Evolutionary conservation across 208 protist species (phyloP), one percentile per base, ranked within the genome.

Genomic region (Trypanosoma theileri): DNA sequence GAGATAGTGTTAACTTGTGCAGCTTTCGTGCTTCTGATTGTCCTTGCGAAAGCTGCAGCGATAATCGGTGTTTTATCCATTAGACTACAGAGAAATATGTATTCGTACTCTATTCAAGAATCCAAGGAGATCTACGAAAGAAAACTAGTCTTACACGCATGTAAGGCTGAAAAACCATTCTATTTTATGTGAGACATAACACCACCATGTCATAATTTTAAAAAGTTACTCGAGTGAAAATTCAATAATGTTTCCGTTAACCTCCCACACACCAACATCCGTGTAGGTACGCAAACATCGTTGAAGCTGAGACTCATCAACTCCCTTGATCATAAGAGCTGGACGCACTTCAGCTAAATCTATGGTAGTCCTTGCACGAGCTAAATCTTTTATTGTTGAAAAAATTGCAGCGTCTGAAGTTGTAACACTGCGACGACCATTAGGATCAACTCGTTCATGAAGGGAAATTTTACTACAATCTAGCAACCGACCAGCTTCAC

Each of bases 391-490:
- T 41, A 95, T 88, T 10, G 77, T 78, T 11, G 89, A 86, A 61
- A 92, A 95, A 50, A 95, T 91, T 42, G 81, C 79, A 26, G 86
- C 89, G 60, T 92, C 86, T 4, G 89, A 92, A 44, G 86, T 92
- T 46, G 86, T 90, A 16, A 92, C 75, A 24, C 53, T 63, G 13
- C 86, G 76, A 26, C 80, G 73, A 12, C 54, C 71, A 69, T 83
- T 81, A 44, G 77, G 73, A 4, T 73, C 71, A 1, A 81, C 79
- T 44, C 77, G 48, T 58, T 91, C 82, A 54, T 94, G 83, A 11
- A 95, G 73, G 22, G 86, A 92, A 17, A 86, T 86, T 67, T 95
- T 95, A 81, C 85, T 91, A 60, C 87, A 93, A 59, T 96, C 87
- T 16, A 98, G 66, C 24, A 98, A 76, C 21, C 89, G 59, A 11